Conservation (phyloP, 345 rosid genomes). For the Euphorbia pulcherrima region DNA sequence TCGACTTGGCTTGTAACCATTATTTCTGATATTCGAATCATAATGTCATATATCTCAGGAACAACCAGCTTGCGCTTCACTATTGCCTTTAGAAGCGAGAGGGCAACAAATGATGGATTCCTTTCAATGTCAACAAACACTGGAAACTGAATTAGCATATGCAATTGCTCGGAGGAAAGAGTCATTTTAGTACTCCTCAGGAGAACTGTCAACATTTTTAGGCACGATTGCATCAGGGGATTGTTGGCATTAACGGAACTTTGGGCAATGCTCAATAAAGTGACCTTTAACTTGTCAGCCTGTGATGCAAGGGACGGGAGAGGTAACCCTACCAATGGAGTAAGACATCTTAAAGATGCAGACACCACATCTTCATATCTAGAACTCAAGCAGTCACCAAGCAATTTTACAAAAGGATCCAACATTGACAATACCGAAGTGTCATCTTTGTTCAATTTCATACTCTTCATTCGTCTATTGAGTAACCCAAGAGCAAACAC, state of each 20-base stretch:
- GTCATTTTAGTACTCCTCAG: constrained; percentile 50
- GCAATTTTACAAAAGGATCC: constrained; percentile 74
- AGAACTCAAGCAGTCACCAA: constrained; percentile 72
- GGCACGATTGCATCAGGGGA: constrained; percentile 69
- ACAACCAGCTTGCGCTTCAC: constrained; percentile 71
- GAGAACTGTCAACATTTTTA: constrained; percentile 73
- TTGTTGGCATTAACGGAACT: constrained; percentile 49
- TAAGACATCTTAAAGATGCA: constrained; percentile 69
- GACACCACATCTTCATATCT: constrained; percentile 78
- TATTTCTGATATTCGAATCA: constrained; percentile 56
- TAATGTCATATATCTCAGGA: constrained; percentile 79
- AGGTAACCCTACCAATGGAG: constrained; percentile 63
- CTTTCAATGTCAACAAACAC: constrained; percentile 79
- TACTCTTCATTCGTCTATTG: constrained; percentile 49
- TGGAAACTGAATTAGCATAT: constrained; percentile 66
- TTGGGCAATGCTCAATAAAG: constrained; percentile 66
- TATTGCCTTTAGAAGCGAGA: constrained; percentile 73
- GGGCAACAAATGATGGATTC: constrained; percentile 58
- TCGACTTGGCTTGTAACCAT: constrained; percentile 83
- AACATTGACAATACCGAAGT: constrained; percentile 53
- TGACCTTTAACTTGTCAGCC: constrained; percentile 69
- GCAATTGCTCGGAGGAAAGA: constrained; percentile 70
- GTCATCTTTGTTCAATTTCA: constrained; percentile 42
- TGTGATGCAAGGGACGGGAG: constrained; percentile 67
- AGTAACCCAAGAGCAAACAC: constrained; percentile 73